Evolutionary conservation across 2,329 filamentous ascomycete genomes (phyloP).

Genomic region (Beauveria varroae): DNA sequence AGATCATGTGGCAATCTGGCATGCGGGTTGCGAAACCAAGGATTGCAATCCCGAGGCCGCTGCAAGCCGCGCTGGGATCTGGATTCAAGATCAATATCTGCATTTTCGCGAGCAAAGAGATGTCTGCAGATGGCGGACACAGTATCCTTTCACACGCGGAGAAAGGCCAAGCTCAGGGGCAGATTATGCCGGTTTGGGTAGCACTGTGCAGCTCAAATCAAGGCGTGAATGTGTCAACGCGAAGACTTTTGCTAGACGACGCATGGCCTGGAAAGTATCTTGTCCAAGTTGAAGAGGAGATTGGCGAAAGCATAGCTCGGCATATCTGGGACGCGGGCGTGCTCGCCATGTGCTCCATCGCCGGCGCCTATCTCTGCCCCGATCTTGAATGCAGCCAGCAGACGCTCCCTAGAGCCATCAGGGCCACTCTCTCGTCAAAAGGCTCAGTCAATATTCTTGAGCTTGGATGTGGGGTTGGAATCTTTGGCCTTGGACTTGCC

Average conservation of each 20-base stretch:
- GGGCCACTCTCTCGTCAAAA: slow-evolving; percentile 20
- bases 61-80: slow-evolving; percentile 19
- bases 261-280: slow-evolving; percentile 16
- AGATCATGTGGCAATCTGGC: slow-evolving; percentile 25
- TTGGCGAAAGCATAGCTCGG: slow-evolving; percentile 52
- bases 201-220: slow-evolving; percentile 21
- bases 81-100: slow-evolving; percentile 22
- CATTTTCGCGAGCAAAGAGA: slow-evolving; percentile 19
- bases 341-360: slow-evolving; percentile 30
- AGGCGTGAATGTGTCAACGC: slow-evolving; percentile 19
- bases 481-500: slow-evolving; percentile 44
- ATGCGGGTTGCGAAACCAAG: slow-evolving; percentile 33
- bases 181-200: slow-evolving; percentile 38
- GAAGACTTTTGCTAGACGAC: slow-evolving; percentile 22
- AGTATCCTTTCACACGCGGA: slow-evolving; percentile 18
- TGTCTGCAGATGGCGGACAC: slow-evolving; percentile 20
- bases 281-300: slow-evolving; percentile 45
- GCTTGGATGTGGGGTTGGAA: slow-evolving; percentile 49
- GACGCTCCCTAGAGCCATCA: slow-evolving; percentile 24
- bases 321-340: slow-evolving; percentile 54
- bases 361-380: slow-evolving; percentile 21
- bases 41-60: slow-evolving; percentile 21
- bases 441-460: slow-evolving; percentile 39
- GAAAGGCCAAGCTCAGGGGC: slow-evolving; percentile 20
- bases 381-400: slow-evolving; percentile 20